A percentile compares a stretch with the other conserved stretches of the same genome.
Conservation (phyloP, 345 rosid genomes). For the Populus euphratica region DNA sequence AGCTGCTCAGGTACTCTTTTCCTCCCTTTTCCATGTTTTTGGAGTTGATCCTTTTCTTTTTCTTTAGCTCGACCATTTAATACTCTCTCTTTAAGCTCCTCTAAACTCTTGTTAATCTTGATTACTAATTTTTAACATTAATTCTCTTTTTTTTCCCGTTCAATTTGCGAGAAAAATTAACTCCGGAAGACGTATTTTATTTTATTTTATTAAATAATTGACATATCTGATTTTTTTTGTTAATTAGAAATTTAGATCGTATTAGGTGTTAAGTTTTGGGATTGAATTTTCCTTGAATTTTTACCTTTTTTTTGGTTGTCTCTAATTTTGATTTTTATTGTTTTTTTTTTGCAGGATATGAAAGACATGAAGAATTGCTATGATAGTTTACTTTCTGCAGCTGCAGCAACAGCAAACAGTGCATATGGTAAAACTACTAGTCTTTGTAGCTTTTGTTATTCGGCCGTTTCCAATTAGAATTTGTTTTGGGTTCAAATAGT, state of each 20-base stretch:
- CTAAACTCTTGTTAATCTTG: neutral
- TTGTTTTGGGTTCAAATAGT: neutral
- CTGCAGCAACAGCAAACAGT: slow-evolving; percentile 89
- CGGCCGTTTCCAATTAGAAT: neutral
- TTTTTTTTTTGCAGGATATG: slow-evolving; percentile 57
- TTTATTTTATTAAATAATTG: neutral
- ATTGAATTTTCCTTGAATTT: neutral
- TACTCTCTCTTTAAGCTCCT: neutral
- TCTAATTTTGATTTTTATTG: slow-evolving; percentile 1
- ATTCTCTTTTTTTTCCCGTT: neutral
- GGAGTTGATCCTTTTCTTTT: neutral
- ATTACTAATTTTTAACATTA: neutral
- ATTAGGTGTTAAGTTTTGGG: neutral
- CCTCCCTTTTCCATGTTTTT: neutral
- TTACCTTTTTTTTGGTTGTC: neutral
- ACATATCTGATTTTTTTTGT: neutral
- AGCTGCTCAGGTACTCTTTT: slow-evolving; percentile 62
- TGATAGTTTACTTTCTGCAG: slow-evolving; percentile 94
- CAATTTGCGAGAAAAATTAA: neutral
- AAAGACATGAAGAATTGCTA: slow-evolving; percentile 84
- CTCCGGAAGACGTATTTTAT: neutral
- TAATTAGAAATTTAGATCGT: neutral
- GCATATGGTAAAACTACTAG: slow-evolving; percentile 60
- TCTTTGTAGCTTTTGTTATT: neutral
- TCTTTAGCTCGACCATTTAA: neutral